Evolutionary conservation across 805 yeast species (phyloP).

Genomic region (Ogataea corticis): DNA sequence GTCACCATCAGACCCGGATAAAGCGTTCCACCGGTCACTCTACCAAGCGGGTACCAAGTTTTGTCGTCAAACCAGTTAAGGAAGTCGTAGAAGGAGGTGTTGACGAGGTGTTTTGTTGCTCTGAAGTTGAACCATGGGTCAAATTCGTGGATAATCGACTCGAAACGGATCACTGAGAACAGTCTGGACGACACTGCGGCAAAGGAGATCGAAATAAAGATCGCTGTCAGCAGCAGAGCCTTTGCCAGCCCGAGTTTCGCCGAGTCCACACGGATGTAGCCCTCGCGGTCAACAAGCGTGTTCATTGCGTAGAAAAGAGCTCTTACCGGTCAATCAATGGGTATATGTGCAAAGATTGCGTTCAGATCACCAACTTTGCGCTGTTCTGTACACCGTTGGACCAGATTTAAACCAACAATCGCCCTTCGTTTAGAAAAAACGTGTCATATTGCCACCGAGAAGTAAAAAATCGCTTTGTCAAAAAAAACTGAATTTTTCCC

Average conservation of each 20-base stretch:
- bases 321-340: background rate
- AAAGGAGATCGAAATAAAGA: slow-evolving; percentile 76
- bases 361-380: background rate
- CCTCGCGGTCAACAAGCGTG: slow-evolving; percentile 26
- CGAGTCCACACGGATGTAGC: slow-evolving; percentile 27
- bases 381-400: background rate
- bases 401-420: background rate
- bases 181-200: slow-evolving; percentile 92
- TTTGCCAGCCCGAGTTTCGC: slow-evolving; percentile 23
- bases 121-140: slow-evolving; percentile 97
- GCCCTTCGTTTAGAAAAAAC: background rate
- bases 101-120: slow-evolving; percentile 90
- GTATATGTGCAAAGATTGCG: no score
- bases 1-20: slow-evolving; percentile 99
- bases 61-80: slow-evolving; percentile 98
- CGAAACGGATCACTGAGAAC: slow-evolving; percentile 95
- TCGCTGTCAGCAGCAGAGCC: slow-evolving; percentile 58
- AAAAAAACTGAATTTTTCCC: background rate
- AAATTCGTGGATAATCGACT: slow-evolving; percentile 95
- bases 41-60: slow-evolving; percentile 98
- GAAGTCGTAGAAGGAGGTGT: slow-evolving; percentile 83
- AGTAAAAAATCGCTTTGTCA: background rate
- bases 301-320: slow-evolving; percentile 10
- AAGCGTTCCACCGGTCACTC: slow-evolving; percentile 98
- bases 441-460: slow-evolving; percentile 2